phyloP scores from a whole-genome alignment of 805 yeast species.

The Vanderwaltozyma yarrowii region DNA sequence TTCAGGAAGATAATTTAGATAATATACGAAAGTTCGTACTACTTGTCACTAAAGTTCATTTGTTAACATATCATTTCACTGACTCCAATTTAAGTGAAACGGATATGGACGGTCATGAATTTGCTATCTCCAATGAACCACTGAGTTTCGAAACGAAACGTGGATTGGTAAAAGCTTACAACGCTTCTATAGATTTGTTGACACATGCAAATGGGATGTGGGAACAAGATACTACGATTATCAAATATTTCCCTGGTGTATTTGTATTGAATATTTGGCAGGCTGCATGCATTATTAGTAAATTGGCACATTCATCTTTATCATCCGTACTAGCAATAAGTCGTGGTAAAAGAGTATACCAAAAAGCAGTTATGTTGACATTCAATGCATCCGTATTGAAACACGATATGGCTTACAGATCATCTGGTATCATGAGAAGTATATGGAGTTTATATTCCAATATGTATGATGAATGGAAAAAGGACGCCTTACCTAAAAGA shows the following conservation, averaged over 20 bases:
- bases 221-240: constrained; percentile 46
- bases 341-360: constrained; percentile 61
- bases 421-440: constrained; percentile 88
- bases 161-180: constrained; percentile 69
- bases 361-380: constrained; percentile 55
- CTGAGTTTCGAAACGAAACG: constrained; percentile 47
- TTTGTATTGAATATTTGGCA: constrained; percentile 84
- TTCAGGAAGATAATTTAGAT: constrained; percentile 45
- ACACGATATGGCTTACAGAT: constrained; percentile 87
- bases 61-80: constrained; percentile 71
- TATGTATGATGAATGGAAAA: constrained; percentile 43
- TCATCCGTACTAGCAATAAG: constrained; percentile 55
- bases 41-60: constrained; percentile 67
- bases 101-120: neutral
- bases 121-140: neutral
- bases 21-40: constrained; percentile 61
- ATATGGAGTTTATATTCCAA: constrained; percentile 82
- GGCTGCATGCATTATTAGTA: constrained; percentile 74
- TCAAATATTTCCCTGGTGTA: constrained; percentile 75
- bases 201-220: constrained; percentile 58
- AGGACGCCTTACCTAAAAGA: constrained; percentile 7
- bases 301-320: constrained; percentile 67
- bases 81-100: constrained; percentile 28
- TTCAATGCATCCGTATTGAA: constrained; percentile 75
- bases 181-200: constrained; percentile 65